Percentiles rank a stretch among this genome's conserved stretches.
phyloP scores from a whole-genome alignment of 108 stramenopile genomes.

The Mediolabrus comicus region DNA sequence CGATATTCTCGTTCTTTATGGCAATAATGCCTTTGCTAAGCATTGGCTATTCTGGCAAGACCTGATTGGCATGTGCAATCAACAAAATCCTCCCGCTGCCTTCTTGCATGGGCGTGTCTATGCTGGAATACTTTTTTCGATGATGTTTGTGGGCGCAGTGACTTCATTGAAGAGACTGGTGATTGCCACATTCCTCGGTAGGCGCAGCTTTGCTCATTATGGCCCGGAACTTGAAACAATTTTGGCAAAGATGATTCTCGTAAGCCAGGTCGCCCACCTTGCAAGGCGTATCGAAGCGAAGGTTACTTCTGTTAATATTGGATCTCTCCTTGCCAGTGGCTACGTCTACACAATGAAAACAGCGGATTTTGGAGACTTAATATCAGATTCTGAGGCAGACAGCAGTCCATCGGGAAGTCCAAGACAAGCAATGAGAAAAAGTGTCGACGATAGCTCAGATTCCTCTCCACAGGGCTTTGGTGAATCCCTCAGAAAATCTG shows the following conservation, averaged over 20 bases:
- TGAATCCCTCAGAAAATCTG: constrained; percentile 14
- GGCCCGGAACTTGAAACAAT: constrained; percentile 52
- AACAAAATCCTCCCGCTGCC: constrained; percentile 48
- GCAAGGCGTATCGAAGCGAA: constrained; percentile 36
- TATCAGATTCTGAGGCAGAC: constrained; percentile 13
- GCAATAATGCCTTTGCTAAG: constrained; percentile 27
- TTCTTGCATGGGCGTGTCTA: constrained; percentile 25
- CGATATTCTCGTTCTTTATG: constrained; percentile 38
- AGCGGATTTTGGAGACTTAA: constrained; percentile 2
- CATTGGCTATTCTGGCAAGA: constrained; percentile 65
- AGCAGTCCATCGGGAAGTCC: constrained; percentile 1
- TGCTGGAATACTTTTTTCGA: constrained; percentile 43
- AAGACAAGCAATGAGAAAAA: too few species aligned
- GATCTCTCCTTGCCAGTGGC: constrained; percentile 8
- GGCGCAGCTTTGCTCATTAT: constrained; percentile 47
- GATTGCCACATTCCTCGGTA: constrained; percentile 62
- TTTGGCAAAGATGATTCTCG: constrained; percentile 63
- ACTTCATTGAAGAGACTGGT: constrained; percentile 65
- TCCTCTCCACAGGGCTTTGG: constrained; percentile 21
- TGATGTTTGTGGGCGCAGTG: constrained; percentile 46
- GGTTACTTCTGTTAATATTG: neutral
- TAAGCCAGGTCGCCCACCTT: constrained; percentile 50
- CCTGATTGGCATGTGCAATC: constrained; percentile 41
- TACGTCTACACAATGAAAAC: constrained; percentile 23
- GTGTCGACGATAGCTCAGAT: neutral